Evolutionary conservation across 768 basidiomycete species (phyloP), one percentile per base, ranked within the genome.

Genomic region (Candolleomyces efflorescens): DNA sequence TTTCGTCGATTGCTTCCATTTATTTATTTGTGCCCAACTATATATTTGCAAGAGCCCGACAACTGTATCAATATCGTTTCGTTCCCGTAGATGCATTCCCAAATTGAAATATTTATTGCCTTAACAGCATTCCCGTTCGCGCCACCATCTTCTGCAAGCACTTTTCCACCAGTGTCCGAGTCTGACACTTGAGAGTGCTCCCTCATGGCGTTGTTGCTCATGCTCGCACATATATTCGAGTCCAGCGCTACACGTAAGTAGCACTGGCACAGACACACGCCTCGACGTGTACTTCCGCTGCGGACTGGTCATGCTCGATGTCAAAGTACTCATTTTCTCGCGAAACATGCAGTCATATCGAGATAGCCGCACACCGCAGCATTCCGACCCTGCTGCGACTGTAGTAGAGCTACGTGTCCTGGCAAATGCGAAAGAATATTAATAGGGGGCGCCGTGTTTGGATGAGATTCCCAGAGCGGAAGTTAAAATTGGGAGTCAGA

Each of bases 401-500:
- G 7, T 6, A 22, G 17, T 32, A 5, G 7, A 32, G 32, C 51
- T 65, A 69, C 68, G 67, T 69, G 68, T 63, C 65, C 50, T 17
- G 5, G 43, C 54, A 54, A 41, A 41, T 22, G 32, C 11, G 32
- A 32, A 32, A 32, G 1, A 32, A 11, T 32, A 32, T 32, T 32
- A 32, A 32, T 32, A 32, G 32, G 32, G 32, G 32, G n/a, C n/a
- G n/a, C n/a, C 11, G 32, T 32, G 32, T 32, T 47, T 9, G 17
- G 13, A 17, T 17, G 7, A 10, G 26, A 48, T 59, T 59, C 68
- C 62, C 59, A 32, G 59, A 70, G 74, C 78, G 78, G 78, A 73
- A 74, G 73, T 78, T 75, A 58, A 80, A 78, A 66, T 68, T 68
- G 61, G 60, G 58, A 67, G 69, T 75, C 77, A 73, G 77, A 76